Evolutionary conservation across 768 basidiomycete genomes (phyloP).

Genomic region (Leccinum ochraceum): DNA sequence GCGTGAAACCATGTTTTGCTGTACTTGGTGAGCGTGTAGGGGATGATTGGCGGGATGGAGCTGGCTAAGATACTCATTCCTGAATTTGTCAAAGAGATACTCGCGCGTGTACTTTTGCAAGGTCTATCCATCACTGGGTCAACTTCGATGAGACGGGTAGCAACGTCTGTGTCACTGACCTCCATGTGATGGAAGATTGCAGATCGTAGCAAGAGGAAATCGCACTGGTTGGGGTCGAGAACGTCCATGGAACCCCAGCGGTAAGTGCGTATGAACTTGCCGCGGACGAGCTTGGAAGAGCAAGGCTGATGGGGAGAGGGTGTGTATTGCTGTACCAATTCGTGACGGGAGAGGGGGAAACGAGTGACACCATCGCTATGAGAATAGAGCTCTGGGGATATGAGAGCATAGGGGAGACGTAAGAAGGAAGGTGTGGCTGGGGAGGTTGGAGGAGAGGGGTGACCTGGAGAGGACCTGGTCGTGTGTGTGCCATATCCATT

Average conservation of each 20-base stretch:
- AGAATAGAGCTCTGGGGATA: conserved; percentile 81
- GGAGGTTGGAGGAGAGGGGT: conserved; percentile 66
- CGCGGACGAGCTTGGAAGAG: conserved; percentile 49
- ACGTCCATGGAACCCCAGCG: conserved; percentile 87
- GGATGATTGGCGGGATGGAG: conserved; percentile 49
- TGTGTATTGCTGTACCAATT: conserved; percentile 73
- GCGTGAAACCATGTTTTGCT: conserved; percentile 39
- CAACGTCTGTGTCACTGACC: conserved; percentile 46
- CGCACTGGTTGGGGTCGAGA: conserved; percentile 75
- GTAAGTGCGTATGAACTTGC: conserved; percentile 71
- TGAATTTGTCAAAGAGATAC: conserved; percentile 81
- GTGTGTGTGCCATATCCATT: conserved; percentile 53
- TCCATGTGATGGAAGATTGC: conserved; percentile 90
- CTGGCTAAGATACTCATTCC: conserved; percentile 55
- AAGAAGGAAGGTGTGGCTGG: conserved; percentile 60
- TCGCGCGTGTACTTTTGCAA: conserved; percentile 84
- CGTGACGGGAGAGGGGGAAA: conserved; percentile 59
- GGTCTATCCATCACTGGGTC: conserved; percentile 49
- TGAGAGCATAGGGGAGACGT: conserved; percentile 80
- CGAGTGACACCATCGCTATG: conserved; percentile 79
- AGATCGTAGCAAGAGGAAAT: conserved; percentile 73
- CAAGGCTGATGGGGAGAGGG: conserved; percentile 50
- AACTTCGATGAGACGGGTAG: conserved; percentile 14
- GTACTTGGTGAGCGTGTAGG: conserved; percentile 45
- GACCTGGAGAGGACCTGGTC: conserved; percentile 52